Conservation (phyloP, 164 flowering plant species). For the Sedum album region DNA sequence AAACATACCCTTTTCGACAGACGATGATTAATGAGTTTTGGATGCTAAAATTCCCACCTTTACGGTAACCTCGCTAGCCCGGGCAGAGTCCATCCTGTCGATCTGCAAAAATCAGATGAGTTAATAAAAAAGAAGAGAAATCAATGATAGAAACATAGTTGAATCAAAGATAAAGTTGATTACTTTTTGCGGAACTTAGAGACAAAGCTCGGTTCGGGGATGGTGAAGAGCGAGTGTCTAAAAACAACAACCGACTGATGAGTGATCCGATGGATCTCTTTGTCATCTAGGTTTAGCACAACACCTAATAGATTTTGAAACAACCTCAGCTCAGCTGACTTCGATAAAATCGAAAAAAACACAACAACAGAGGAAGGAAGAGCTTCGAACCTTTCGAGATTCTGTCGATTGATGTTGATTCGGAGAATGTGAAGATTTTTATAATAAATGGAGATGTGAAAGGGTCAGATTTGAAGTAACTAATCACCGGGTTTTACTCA, state of each 20-base stretch:
- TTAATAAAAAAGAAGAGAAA: not conserved
- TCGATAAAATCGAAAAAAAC: not conserved
- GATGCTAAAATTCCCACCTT: not conserved
- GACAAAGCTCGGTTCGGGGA: constrained; percentile 14
- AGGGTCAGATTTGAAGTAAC: not conserved
- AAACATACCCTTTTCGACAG: not conserved
- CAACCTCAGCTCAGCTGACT: not conserved
- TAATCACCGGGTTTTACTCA: constrained; percentile 2
- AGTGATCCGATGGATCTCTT: not conserved
- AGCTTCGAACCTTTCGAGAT: not conserved
- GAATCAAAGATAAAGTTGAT: too few species aligned
- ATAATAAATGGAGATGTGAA: not conserved
- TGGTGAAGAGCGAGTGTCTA: constrained; percentile 18
- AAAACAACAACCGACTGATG: not conserved
- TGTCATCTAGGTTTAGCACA: constrained; percentile 2
- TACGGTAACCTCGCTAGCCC: not conserved
- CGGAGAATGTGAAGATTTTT: not conserved
- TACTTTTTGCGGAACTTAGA: constrained; percentile 14
- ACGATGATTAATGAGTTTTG: not conserved
- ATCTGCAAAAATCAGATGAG: not conserved
- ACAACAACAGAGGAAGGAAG: not conserved
- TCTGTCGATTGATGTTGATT: not conserved
- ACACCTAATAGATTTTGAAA: not conserved
- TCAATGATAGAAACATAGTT: not conserved
- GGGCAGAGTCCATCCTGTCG: constrained; percentile 2